Base-by-base conservation (phyloP, 139 green algal species). In the Mesotaenium endlicherianum region DNA sequence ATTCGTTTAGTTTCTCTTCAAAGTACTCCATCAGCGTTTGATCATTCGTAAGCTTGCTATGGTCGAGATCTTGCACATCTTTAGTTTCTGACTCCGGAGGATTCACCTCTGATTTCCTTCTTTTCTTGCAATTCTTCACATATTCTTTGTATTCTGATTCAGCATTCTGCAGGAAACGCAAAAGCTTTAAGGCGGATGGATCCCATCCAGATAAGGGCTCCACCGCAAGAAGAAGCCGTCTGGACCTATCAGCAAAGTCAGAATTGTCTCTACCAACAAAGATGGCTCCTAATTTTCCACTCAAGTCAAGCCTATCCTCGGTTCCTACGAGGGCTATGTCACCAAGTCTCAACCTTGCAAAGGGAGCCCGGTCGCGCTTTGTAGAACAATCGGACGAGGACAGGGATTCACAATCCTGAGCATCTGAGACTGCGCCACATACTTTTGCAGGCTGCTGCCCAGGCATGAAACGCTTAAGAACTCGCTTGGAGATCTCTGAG, bases 401-500 rank as follows among this genome's bases (percentile, higher is more conserved):
- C n/a, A n/a, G n/a, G n/a, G n/a, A n/a, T n/a, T n/a, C n/a, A n/a
- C n/a, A n/a, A n/a, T n/a, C n/a, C n/a, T n/a, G n/a, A n/a, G n/a
- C n/a, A n/a, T n/a, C n/a, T n/a, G n/a, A n/a, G n/a, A n/a, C n/a
- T n/a, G n/a, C n/a, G n/a, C n/a, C n/a, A n/a, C n/a, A n/a, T n/a
- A n/a, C n/a, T n/a, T n/a, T n/a, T n/a, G n/a, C n/a, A n/a, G n/a
- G n/a, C n/a, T n/a, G n/a, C n/a, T n/a, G n/a, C n/a, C n/a, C 11
- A 72, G 41, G 6, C 8, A 47, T 38, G 60, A 72, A 72, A 14
- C 43, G 43, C 11, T 72, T 11, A 8, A 83, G 67, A 49, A 58
- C 30, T 47, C 78, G 74, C 41, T 64, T 40, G 44, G 40, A 45
- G 16, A 88, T 42, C 36, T 82, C 82, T 0, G 75, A 64, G 0